Evolutionary conservation across 208 protist species (phyloP), one percentile per base, ranked within the genome.

Genomic region (Leptomonas seymouri): DNA sequence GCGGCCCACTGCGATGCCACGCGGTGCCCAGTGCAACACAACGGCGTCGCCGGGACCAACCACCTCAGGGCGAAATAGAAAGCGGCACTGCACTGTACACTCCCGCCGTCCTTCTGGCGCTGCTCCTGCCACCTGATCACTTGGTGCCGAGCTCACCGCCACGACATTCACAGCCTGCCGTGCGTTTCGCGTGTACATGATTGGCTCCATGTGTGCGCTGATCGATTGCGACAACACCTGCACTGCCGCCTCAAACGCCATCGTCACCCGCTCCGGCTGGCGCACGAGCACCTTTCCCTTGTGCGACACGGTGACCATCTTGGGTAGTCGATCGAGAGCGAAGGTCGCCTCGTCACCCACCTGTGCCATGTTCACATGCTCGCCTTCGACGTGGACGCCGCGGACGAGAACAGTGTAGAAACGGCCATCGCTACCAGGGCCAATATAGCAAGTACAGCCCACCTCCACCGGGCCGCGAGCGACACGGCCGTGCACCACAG

Each of bases 401-500:
- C 92, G 85, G 18, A 99, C 61, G 36, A 64, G 56, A 7, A 98
- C 92, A 9, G 67, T 42, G 42, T 86, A 56, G 67, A 98, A 99
- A n/a, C 71, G 59, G 25, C 97, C 97, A 27, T 84, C 67, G 8
- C 72, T 78, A 65, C 98, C 93, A 7, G 98, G 98, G 15, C 98
- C 98, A 9, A 99, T 76, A 53, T 87, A 85, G 60, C 98, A 83
- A 20, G 51, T 85, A 51, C 92, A 86, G 18, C 94, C 95, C 21
- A 91, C 78, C 11, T 80, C 73, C n/a, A 99, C 81, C 7, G 53
- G 58, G 36, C 98, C 98, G n/a, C 69, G 55, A 23, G 87, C 56
- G 4, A 99, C 84, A 21, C 91, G 93, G 34, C 98, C 98, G 57
- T 73, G 87, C 57, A 99, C 95, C 30, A 99, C 96, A 4, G 92